Conservation (phyloP, 495 filamentous ascomycete genomes). For the Lasiosphaeria ovina region DNA sequence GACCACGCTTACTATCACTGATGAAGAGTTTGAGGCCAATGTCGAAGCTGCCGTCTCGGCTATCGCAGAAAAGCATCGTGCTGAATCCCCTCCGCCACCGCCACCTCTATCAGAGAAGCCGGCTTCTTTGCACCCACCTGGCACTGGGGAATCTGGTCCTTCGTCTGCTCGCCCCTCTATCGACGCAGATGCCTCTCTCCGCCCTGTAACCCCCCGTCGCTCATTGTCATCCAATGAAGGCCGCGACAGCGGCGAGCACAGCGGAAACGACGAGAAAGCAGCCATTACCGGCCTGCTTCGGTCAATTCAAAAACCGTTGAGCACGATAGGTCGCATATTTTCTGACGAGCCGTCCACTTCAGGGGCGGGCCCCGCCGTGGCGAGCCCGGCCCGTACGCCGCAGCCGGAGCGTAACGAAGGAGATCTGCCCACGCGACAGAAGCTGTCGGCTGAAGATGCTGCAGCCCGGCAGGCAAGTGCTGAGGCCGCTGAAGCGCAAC, state of each 20-base stretch:
- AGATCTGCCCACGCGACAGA: slow-evolving; percentile 39
- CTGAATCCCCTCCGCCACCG: slow-evolving; percentile 44
- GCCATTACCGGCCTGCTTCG: slow-evolving; percentile 84
- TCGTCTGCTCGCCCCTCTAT: slow-evolving; percentile 41
- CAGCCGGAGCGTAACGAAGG: slow-evolving; percentile 48
- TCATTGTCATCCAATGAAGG: slow-evolving; percentile 47
- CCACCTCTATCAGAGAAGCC: slow-evolving; percentile 62
- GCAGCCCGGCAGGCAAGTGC: slow-evolving; percentile 93
- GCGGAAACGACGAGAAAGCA: slow-evolving; percentile 63
- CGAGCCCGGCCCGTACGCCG: slow-evolving; percentile 56
- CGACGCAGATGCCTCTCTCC: slow-evolving; percentile 39
- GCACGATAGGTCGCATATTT: slow-evolving; percentile 96
- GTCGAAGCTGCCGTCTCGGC: slow-evolving; percentile 96
- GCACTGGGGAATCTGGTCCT: slow-evolving; percentile 19
- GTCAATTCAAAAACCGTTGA: slow-evolving; percentile 87
- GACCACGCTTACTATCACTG: slow-evolving; percentile 86
- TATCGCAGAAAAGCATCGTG: slow-evolving; percentile 83
- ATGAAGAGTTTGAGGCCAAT: slow-evolving; percentile 91
- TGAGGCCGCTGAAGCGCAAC: slow-evolving; percentile 83
- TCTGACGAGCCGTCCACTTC: slow-evolving; percentile 64
- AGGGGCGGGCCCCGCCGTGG: slow-evolving; percentile 36
- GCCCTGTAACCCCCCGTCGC: slow-evolving; percentile 35
- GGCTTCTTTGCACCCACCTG: slow-evolving; percentile 43
- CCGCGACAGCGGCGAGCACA: slow-evolving; percentile 29
- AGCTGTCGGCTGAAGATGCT: slow-evolving; percentile 75